Conservation (phyloP, 352 stramenopile genomes). For the Pythium chondricola region DNA sequence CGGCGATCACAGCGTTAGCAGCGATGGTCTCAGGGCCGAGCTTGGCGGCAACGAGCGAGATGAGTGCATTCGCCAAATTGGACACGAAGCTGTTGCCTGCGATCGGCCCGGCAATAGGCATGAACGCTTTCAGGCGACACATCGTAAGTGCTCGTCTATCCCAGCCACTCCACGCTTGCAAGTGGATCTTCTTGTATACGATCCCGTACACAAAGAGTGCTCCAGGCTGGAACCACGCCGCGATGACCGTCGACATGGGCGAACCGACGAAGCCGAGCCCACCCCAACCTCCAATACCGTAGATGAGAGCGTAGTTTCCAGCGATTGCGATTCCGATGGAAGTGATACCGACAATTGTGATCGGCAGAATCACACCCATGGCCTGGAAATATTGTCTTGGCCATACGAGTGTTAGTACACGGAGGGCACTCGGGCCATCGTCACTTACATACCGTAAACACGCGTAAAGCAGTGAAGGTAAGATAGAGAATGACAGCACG, state of each 20-base stretch:
- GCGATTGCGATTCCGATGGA: conserved; percentile 53
- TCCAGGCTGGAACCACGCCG: conserved; percentile 68
- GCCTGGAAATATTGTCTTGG: conserved; percentile 66
- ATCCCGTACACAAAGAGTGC: conserved; percentile 56
- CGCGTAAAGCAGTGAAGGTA: conserved; percentile 61
- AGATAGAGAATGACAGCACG: conserved; percentile 44
- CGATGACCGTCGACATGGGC: conserved; percentile 69
- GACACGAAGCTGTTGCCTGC: conserved; percentile 68
- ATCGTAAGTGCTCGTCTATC: conserved; percentile 37
- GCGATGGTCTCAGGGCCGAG: conserved; percentile 54
- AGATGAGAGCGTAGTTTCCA: conserved; percentile 72
- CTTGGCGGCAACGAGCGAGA: conserved; percentile 59
- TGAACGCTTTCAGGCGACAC: conserved; percentile 34
- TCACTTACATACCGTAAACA: conserved; percentile 40
- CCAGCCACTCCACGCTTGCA: conserved; percentile 55
- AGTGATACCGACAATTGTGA: conserved; percentile 49
- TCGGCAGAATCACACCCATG: conserved; percentile 54
- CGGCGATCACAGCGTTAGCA: conserved; percentile 63
- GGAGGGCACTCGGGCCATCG: too few relatives aligned
- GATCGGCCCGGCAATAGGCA: conserved; percentile 51
- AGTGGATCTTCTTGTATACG: conserved; percentile 49
- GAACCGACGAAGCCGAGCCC: conserved; percentile 75
- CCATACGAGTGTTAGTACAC: too few relatives aligned
- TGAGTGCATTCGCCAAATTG: conserved; percentile 59
- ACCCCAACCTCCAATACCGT: conserved; percentile 39